These are phyloP conservation scores for Leavenworthia alabamica DNA, from an alignment of 345 rosid species.

Conservation along the genomic window DNA sequence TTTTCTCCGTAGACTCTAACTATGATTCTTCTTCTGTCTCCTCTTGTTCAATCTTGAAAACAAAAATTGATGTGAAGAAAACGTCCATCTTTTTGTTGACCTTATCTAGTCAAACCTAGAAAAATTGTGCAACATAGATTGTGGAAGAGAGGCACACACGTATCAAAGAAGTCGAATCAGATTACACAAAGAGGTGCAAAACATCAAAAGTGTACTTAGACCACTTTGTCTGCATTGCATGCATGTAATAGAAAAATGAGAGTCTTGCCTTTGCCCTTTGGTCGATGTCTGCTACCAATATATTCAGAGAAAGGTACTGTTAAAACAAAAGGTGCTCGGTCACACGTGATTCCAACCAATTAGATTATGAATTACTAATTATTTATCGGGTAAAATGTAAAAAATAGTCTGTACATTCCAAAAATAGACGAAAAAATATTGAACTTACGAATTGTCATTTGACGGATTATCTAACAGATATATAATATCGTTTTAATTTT, in stretches of 20 bases:
- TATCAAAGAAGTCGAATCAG: constrained; percentile 21
- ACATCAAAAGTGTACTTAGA: constrained; percentile 32
- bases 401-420: too few relatives aligned
- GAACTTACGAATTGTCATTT: too few relatives aligned
- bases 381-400: background rate
- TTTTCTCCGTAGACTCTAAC: too few relatives aligned
- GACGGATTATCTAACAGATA: too few relatives aligned
- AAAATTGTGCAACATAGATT: background rate
- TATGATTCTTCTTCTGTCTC: background rate
- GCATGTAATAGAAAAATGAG: constrained; percentile 23
- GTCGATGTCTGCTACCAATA: constrained; percentile 24
- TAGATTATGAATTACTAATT: constrained; percentile 10
- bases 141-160: constrained; percentile 11
- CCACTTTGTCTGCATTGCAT: constrained; percentile 30
- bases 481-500: too few relatives aligned
- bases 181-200: constrained; percentile 24
- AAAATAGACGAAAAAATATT: too few relatives aligned
- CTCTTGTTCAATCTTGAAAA: background rate
- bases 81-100: background rate
- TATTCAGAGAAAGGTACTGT: constrained; percentile 22
- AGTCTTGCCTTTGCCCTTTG: background rate
- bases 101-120: constrained; percentile 15
- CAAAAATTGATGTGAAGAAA: background rate
- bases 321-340: constrained; percentile 12
- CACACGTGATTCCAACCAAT: constrained; percentile 33